Conservation (phyloP, 208 protist species). For the Novymonas esmeraldas region DNA sequence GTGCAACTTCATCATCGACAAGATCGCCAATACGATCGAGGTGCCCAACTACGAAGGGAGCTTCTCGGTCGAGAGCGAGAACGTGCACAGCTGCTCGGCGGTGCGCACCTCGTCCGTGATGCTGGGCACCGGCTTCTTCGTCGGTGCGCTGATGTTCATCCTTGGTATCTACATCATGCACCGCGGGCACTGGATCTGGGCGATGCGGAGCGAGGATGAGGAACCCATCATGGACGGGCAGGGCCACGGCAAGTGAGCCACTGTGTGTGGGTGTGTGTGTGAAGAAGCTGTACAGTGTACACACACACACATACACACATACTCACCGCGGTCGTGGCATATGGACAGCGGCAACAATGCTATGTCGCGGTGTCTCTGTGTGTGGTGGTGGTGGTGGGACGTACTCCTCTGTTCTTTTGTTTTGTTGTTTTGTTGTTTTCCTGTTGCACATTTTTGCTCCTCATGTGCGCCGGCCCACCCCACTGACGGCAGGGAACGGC, state of each 20-base stretch:
- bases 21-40: slow-evolving; percentile 50
- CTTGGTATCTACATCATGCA: slow-evolving; percentile 73
- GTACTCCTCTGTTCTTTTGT: neutral
- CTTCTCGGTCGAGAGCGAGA: slow-evolving; percentile 6
- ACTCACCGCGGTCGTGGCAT: neutral
- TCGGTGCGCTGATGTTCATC: slow-evolving; percentile 76
- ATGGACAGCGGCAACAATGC: too few relatives aligned
- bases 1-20: slow-evolving; percentile 84
- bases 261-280: neutral
- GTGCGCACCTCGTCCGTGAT: slow-evolving; percentile 51
- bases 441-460: too few relatives aligned
- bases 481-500: too few relatives aligned
- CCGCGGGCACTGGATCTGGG: slow-evolving; percentile 64
- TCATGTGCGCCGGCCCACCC: too few relatives aligned
- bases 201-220: neutral
- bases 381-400: too few relatives aligned
- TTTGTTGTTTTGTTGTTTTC: too few relatives aligned
- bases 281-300: too few relatives aligned
- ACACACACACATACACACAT: slow-evolving; percentile 11
- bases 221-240: neutral
- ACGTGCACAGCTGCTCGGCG: slow-evolving; percentile 41
- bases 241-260: neutral
- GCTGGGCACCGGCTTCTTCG: slow-evolving; percentile 72
- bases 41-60: slow-evolving; percentile 23
- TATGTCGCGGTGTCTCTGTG: too few relatives aligned